A percentile compares a stretch with the other conserved stretches of the same genome.
Evolutionary conservation across 805 yeast species (phyloP).

Genomic region (Candida awuae): DNA sequence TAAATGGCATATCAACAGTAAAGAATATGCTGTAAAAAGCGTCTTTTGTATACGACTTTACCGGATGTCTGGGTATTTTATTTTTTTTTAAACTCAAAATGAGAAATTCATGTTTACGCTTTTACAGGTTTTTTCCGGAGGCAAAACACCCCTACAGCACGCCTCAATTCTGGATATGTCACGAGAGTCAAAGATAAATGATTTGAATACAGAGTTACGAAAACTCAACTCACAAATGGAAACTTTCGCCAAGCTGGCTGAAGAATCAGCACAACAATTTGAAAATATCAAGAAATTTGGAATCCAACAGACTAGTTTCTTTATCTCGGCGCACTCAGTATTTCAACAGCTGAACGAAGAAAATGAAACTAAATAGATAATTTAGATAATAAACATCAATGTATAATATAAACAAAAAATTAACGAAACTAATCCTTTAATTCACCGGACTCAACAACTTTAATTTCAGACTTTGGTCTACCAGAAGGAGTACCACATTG

Average conservation of each 20-base stretch:
- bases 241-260: conserved; percentile 16
- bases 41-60: too few relatives aligned
- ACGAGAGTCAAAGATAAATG: conserved; percentile 4
- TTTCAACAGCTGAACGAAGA: conserved; percentile 24
- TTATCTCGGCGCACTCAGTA: conserved; percentile 27
- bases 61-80: too few relatives aligned
- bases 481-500: conserved; percentile 44
- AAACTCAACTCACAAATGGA: conserved; percentile 18
- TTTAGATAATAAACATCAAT: background rate
- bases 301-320: conserved; percentile 22
- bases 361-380: conserved; percentile 12
- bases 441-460: conserved; percentile 52
- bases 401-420: background rate
- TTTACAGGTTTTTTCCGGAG: too few relatives aligned
- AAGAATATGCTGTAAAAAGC: too few relatives aligned
- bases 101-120: too few relatives aligned
- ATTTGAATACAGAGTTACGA: conserved; percentile 15
- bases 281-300: conserved; percentile 22
- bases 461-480: conserved; percentile 38
- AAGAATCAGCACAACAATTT: conserved; percentile 22
- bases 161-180: background rate
- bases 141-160: background rate
- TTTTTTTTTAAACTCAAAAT: too few relatives aligned
- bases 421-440: conserved; percentile 24
- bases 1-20: too few relatives aligned